These are phyloP conservation scores for Lactarius pseudohatsudake DNA, from an alignment of 768 basidiomycete genomes.

Conservation along the genomic window DNA sequence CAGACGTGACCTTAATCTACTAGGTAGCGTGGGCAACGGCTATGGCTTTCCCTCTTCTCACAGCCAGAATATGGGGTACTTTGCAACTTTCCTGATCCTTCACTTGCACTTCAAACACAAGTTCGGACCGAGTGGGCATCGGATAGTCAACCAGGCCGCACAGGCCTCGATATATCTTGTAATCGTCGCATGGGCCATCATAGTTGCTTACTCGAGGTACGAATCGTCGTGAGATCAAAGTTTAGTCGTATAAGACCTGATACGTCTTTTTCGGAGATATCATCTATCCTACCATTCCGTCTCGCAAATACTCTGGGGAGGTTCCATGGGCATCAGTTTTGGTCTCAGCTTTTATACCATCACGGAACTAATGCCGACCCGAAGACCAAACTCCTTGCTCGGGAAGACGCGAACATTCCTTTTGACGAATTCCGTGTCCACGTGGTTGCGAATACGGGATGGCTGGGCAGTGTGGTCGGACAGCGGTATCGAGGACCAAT, in stretches of 20 bases:
- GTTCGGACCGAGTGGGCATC: conserved; percentile 54
- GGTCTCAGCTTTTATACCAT: conserved; percentile 56
- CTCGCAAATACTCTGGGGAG: conserved; percentile 75
- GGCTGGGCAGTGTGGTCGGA: conserved; percentile 82
- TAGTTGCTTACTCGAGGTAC: conserved; percentile 80
- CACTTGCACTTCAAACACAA: conserved; percentile 72
- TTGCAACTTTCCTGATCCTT: conserved; percentile 70
- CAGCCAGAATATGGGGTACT: conserved; percentile 90
- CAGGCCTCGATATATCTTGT: conserved; percentile 47
- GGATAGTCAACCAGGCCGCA: conserved; percentile 52
- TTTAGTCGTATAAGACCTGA: not conserved
- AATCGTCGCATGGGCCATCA: conserved; percentile 54
- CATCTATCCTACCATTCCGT: conserved; percentile 71
- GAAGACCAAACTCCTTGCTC: conserved; percentile 51
- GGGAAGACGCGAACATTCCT: conserved; percentile 50
- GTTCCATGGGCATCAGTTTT: conserved; percentile 57
- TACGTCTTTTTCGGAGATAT: conserved; percentile 43
- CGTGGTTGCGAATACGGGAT: conserved; percentile 72
- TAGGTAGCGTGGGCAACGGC: conserved; percentile 62
- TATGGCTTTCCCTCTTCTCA: conserved; percentile 90
- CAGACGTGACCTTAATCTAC: not conserved
- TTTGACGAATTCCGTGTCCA: conserved; percentile 55
- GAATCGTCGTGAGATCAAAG: conserved; percentile 24
- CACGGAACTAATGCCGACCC: conserved; percentile 57
- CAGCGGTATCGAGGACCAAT: conserved; percentile 73